These are phyloP conservation scores for Tulasnella sp. DNA, from an alignment of 768 basidiomycete genomes.

Conservation along the genomic window DNA sequence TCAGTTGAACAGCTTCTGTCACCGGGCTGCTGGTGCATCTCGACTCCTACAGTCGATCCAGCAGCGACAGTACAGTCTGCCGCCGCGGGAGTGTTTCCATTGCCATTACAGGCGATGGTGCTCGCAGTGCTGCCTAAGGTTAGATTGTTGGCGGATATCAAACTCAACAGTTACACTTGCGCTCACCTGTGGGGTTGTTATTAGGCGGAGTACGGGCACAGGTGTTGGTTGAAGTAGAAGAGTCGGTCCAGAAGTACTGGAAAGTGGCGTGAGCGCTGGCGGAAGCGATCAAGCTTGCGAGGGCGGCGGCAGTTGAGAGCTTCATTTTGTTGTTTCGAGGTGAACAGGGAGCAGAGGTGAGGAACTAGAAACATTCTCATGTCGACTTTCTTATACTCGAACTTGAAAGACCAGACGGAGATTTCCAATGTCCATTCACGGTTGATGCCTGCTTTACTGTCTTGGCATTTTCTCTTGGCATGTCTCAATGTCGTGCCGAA, in stretches of 20 bases:
- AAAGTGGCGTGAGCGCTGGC: constrained; percentile 51
- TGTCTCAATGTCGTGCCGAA: background rate
- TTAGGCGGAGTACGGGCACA: constrained; percentile 48
- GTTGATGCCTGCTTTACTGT: background rate
- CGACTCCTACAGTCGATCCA: constrained; percentile 37
- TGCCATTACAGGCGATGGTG: constrained; percentile 52
- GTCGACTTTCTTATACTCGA: background rate
- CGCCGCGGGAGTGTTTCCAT: constrained; percentile 36
- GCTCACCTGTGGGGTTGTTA: constrained; percentile 45
- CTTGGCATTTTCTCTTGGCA: background rate
- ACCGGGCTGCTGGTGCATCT: constrained; percentile 54
- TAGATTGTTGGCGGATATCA: background rate
- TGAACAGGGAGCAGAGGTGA: background rate
- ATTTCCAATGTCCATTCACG: constrained; percentile 5
- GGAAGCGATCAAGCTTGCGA: constrained; percentile 16
- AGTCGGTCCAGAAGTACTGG: constrained; percentile 51
- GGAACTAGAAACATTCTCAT: background rate
- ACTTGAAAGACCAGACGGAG: background rate
- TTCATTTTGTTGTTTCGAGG: constrained; percentile 15
- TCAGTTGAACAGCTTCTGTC: constrained; percentile 48
- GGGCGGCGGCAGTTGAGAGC: constrained; percentile 12
- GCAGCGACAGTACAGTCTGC: constrained; percentile 44
- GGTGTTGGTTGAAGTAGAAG: constrained; percentile 47
- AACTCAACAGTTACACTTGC: background rate
- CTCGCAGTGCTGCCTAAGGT: constrained; percentile 29